Percentiles rank a stretch among this genome's conserved stretches.
These are phyloP conservation scores for Ramularia collo-cygni DNA, from an alignment of 2,329 filamentous ascomycete species.

Conservation along the genomic window DNA sequence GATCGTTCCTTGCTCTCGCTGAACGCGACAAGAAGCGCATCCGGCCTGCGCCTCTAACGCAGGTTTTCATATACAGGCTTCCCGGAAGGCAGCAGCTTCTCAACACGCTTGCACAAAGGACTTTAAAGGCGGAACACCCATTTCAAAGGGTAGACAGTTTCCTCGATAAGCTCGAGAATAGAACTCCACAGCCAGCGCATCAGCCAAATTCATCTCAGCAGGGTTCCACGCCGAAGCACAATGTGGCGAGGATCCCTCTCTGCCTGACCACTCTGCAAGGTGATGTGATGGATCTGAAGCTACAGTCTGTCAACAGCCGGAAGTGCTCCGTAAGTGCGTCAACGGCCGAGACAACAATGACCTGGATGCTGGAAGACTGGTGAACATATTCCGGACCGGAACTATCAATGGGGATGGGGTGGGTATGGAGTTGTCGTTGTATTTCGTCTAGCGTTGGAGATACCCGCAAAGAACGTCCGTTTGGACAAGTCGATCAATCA, in stretches of 20 bases:
- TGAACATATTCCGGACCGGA: slow-evolving; percentile 4
- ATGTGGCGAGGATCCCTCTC: slow-evolving; percentile 23
- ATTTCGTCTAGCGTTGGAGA: neutral
- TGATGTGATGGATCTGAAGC: slow-evolving; percentile 21
- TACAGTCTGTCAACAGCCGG: slow-evolving; percentile 11
- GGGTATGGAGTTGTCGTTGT: neutral
- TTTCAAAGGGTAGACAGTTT: slow-evolving; percentile 10
- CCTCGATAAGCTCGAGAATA: slow-evolving; percentile 10
- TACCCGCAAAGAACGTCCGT: neutral
- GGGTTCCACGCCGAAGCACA: neutral
- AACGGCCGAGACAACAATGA: slow-evolving; percentile 20
- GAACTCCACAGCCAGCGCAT: too few relatives aligned
- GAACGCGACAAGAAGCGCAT: slow-evolving; percentile 28
- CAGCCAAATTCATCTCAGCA: too few relatives aligned
- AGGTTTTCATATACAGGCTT: slow-evolving; percentile 27
- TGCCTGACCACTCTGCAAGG: slow-evolving; percentile 24
- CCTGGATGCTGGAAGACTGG: slow-evolving; percentile 19
- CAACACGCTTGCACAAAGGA: slow-evolving; percentile 9
- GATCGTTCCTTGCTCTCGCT: slow-evolving; percentile 23
- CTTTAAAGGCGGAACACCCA: slow-evolving; percentile 4
- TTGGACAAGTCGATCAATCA: too few relatives aligned
- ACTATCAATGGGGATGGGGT: neutral
- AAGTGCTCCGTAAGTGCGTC: slow-evolving; percentile 17
- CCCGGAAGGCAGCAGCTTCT: slow-evolving; percentile 17
- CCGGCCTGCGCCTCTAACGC: slow-evolving; percentile 20